Evolutionary conservation across 148 eudicot species (phyloP), one percentile per base, ranked within the genome.

Genomic region (Diospyros kaki): DNA sequence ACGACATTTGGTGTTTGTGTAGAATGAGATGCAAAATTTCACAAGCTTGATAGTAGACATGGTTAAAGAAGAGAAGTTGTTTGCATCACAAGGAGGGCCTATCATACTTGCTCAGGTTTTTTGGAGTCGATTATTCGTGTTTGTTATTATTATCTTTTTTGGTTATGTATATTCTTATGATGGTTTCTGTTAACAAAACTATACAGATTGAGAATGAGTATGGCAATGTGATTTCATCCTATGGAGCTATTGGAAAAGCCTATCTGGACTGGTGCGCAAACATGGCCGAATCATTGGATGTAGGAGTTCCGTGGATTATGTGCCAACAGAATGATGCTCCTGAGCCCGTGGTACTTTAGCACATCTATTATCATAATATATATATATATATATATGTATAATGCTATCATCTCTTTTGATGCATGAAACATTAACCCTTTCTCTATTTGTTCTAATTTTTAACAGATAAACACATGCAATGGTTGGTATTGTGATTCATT

Each of bases 271-370:
- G 92, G 93, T 81, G 87, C 60, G 88, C 89, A 18, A 78, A 76
- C 3, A 81, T 90, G 88, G 94, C 90, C 15, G 79, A 73, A 12
- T 73, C 89, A 5, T 78, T 79, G 45, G 69, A 86, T 15, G 78
- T 86, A 56, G 89, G 90, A 9, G 81, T 86, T 48, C 92, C 92
- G 41, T 88, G 94, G 94, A 83, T 90, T 53, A 90, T 90, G 94
- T 89, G 94, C 73, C 91, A 88, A 72, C 81, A 86, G 40, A 5
- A n/a, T 10, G 84, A 86, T 71, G 87, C 90, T 64, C 90, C 92
- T 15, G 70, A 82, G 15, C 84, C 91, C 4, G 83, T 87, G 85
- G 93, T 87, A 76, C 12, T 2, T 55, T 10, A n/a, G 42, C n/a
- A 11, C 28, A n/a, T 0, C 28, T 28, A 28, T 28, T 28, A 28